Evolutionary conservation across 164 flowering plant species (phyloP).

Genomic region (Santalum album): DNA sequence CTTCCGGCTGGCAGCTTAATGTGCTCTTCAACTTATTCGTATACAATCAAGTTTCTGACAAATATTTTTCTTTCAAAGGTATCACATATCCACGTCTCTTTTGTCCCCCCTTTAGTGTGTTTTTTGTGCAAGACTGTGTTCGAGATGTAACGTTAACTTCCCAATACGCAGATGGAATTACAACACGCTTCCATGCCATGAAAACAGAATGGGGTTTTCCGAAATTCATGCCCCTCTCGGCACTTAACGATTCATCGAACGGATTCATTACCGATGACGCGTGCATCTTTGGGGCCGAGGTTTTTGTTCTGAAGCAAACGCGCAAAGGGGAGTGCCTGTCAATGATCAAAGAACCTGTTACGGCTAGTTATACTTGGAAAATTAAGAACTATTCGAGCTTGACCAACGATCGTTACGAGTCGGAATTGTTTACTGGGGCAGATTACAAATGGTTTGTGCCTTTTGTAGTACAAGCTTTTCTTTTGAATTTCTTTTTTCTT

Average conservation of each 20-base stretch:
- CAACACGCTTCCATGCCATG: conserved; percentile 2
- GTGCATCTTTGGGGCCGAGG: not conserved
- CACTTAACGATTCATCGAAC: not conserved
- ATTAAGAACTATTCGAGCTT: not conserved
- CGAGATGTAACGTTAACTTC: not conserved
- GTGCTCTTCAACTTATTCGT: not conserved
- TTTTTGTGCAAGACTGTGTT: not conserved
- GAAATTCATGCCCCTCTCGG: not conserved
- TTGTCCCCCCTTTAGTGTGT: no score
- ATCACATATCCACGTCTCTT: not conserved
- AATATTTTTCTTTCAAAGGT: not conserved
- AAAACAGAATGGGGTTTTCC: conserved; percentile 2
- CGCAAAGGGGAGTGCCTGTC: not conserved
- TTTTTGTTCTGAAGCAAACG: not conserved
- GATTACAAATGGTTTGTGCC: not conserved
- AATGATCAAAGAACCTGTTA: not conserved
- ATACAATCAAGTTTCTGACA: not conserved
- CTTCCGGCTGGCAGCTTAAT: not conserved
- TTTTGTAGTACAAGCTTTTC: no score
- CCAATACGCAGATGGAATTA: not conserved
- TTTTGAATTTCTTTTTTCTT: no score
- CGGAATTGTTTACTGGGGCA: not conserved
- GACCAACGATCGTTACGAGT: not conserved
- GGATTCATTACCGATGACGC: not conserved
- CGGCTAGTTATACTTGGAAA: not conserved